Evolutionary conservation across 495 filamentous ascomycete species (phyloP).

Genomic region (Corynascus novoguineensis): DNA sequence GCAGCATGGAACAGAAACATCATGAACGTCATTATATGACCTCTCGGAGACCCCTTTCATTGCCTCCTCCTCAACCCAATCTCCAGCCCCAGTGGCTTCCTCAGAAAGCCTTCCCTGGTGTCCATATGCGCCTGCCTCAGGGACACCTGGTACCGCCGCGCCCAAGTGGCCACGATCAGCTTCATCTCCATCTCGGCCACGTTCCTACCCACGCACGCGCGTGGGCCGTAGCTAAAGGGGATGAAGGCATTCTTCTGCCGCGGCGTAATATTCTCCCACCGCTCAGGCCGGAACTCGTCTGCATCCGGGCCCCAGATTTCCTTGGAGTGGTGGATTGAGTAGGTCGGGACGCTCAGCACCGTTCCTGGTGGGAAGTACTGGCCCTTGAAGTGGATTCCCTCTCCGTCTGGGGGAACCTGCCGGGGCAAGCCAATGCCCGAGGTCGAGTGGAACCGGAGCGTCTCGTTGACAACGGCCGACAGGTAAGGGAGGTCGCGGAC

Average conservation of each 20-base stretch:
- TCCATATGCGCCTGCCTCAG: constrained; percentile 66
- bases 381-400: constrained; percentile 41
- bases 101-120: constrained; percentile 81
- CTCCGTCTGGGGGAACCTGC: constrained; percentile 58
- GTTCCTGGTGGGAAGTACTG: constrained; percentile 68
- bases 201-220: constrained; percentile 78
- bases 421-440: constrained; percentile 85
- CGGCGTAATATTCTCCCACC: constrained; percentile 61
- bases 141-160: constrained; percentile 68
- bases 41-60: background rate
- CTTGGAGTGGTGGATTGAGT: constrained; percentile 77
- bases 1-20: too few relatives aligned
- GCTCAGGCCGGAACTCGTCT: constrained; percentile 69
- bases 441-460: constrained; percentile 83
- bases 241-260: constrained; percentile 75
- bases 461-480: constrained; percentile 77
- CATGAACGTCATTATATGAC: too few relatives aligned
- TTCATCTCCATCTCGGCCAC: constrained; percentile 93
- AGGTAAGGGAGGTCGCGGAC: constrained; percentile 76
- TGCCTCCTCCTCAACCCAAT: constrained; percentile 53
- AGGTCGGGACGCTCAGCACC: constrained; percentile 78
- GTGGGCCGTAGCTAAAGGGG: constrained; percentile 76
- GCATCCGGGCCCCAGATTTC: constrained; percentile 82
- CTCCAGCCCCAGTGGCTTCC: constrained; percentile 73
- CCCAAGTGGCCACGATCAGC: constrained; percentile 72